phyloP scores from a whole-genome alignment of 352 stramenopile species.

The Pilasporangium apinafurcum region DNA sequence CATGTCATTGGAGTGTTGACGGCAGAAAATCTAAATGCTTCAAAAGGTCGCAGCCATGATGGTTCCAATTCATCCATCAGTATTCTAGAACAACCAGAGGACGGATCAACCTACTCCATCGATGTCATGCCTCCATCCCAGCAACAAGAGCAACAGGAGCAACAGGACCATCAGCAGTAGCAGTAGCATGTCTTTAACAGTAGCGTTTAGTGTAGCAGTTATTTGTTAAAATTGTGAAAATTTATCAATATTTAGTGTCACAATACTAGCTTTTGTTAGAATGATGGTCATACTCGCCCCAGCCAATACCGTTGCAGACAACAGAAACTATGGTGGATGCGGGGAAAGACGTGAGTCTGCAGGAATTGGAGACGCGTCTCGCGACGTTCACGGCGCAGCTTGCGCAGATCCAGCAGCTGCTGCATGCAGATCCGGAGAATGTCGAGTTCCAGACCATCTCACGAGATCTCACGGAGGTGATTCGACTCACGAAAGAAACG shows the following conservation, averaged over 20 bases:
- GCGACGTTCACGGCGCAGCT: constrained; percentile 78
- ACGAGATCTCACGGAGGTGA: constrained; percentile 76
- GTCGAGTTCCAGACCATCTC: constrained; percentile 71
- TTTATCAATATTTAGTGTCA: too few species aligned
- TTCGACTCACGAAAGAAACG: constrained; percentile 82
- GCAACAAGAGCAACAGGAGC: not conserved
- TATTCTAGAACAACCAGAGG: constrained; percentile 12
- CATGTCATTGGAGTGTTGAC: not conserved
- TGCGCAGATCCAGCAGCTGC: constrained; percentile 72
- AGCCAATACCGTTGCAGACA: too few species aligned
- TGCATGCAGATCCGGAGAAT: constrained; percentile 66
- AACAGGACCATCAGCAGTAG: too few species aligned
- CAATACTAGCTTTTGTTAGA: too few species aligned
- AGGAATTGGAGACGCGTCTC: constrained; percentile 72
- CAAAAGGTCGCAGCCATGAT: not conserved
- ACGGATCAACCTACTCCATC: constrained; percentile 9
- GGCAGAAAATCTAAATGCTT: constrained; percentile 3
- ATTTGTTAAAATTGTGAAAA: too few species aligned
- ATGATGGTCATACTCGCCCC: too few species aligned
- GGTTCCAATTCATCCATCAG: constrained; percentile 12
- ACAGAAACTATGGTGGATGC: constrained; percentile 12
- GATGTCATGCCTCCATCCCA: constrained; percentile 6
- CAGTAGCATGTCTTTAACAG: too few species aligned
- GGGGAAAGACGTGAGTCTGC: constrained; percentile 31
- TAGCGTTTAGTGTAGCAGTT: too few species aligned